Evolutionary conservation across 2,329 filamentous ascomycete species (phyloP).

Genomic region (Akanthomyces muscarius): DNA sequence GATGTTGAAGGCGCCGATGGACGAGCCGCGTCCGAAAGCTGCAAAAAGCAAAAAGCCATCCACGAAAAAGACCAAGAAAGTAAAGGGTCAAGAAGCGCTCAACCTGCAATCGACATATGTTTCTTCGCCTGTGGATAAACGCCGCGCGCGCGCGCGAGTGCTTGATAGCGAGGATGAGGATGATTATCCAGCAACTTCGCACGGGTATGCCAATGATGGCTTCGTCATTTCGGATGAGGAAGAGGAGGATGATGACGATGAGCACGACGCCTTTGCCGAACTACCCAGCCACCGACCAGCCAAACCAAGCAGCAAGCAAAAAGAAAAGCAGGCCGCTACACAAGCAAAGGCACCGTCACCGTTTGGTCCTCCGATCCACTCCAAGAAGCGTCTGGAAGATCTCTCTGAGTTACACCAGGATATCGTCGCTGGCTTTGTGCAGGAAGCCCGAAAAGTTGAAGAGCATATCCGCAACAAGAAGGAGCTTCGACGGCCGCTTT

Average conservation of each 20-base stretch:
- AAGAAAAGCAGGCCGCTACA: slow-evolving; percentile 2
- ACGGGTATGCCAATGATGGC: slow-evolving; percentile 46
- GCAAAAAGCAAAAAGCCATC: slow-evolving; percentile 21
- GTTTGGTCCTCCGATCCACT: slow-evolving; percentile 56
- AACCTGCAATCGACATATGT: slow-evolving; percentile 45
- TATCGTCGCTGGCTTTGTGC: slow-evolving; percentile 62
- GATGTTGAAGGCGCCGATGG: slow-evolving; percentile 39
- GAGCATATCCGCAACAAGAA: slow-evolving; percentile 59
- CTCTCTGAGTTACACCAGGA: slow-evolving; percentile 59
- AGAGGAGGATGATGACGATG: slow-evolving; percentile 32
- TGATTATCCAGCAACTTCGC: slow-evolving; percentile 33
- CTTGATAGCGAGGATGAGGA: slow-evolving; percentile 33
- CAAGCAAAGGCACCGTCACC: slow-evolving; percentile 24
- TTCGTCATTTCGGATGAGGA: slow-evolving; percentile 45
- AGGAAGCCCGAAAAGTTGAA: slow-evolving; percentile 56
- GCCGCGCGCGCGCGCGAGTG: slow-evolving; percentile 26
- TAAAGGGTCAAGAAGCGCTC: slow-evolving; percentile 33
- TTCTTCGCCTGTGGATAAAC: slow-evolving; percentile 47
- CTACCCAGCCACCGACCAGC: slow-evolving; percentile 36
- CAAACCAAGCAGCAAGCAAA: slow-evolving; percentile 28
- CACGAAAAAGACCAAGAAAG: slow-evolving; percentile 30
- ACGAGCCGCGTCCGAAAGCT: neutral
- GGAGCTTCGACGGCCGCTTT: slow-evolving; percentile 55
- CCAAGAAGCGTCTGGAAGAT: slow-evolving; percentile 49
- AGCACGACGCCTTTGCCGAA: slow-evolving; percentile 46